Base-by-base conservation (phyloP, 169 alveolate genomes). In the Amoebophrya sp. region DNA sequence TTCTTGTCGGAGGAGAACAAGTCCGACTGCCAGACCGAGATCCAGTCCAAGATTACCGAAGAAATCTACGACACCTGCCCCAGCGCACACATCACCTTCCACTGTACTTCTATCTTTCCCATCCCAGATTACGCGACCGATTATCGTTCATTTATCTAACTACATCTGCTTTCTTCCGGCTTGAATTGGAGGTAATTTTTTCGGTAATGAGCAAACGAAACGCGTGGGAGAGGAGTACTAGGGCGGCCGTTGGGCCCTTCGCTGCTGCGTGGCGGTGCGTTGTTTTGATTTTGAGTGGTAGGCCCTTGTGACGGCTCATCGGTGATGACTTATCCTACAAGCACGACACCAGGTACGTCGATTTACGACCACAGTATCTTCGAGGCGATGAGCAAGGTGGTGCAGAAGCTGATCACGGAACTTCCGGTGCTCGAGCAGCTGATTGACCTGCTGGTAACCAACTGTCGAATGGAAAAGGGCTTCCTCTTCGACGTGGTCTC, bases 311-410 rank as follows among this genome's bases (percentile, higher is more conserved):
- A 45, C 10, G n/a, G n/a, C n/a, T n/a, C 67, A 10, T 45, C 67
- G 10, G 67, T 45, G 10, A 10, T 18, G 18, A 10, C 18, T 45
- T 10, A 10, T 15, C 67, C 10, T 15, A 45, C 10, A 45, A 45
- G 18, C 67, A 18, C 18, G 18, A 45, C 67, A 45, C 67, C 67
- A 45, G 67, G 10, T 2, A 58, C 78, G 4, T 58, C 78, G 4
- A 95, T 96, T 70, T 96, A 95, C 92, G 98, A 97, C 91, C 95
- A 95, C 41, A 87, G 96, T n/a, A 92, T 96, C 41, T 96, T 94
- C 90, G 98, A 96, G 92, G 97, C 97, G 41, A 92, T 96, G 90
- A 94, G 97, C 34, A 96, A 95, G 92, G 97, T 96, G 2, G 95
- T 96, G 43, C 95, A 96, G 92, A 95, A 95, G 89, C 94, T 96